Conservation (phyloP, 208 protist genomes). For the Lotmaria passim region DNA sequence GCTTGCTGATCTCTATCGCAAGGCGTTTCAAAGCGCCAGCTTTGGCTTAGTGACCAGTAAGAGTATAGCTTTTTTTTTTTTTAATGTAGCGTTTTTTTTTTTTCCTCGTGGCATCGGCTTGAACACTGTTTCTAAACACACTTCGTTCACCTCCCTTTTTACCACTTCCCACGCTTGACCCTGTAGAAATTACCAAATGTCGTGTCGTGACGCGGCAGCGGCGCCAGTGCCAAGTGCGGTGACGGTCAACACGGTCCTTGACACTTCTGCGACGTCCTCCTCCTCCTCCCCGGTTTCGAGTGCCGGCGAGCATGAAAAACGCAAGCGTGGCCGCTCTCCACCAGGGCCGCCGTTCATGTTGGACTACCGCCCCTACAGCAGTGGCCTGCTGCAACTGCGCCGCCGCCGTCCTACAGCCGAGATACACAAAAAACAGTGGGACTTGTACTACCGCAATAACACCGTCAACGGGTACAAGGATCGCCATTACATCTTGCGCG, state of each 20-base stretch:
- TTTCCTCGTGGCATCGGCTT: neutral
- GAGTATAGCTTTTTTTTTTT: neutral
- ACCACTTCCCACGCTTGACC: too few relatives aligned
- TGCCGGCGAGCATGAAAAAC: neutral
- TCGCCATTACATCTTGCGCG: slow-evolving; percentile 87
- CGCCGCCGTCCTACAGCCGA: slow-evolving; percentile 18
- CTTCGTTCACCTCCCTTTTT: neutral
- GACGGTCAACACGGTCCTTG: neutral
- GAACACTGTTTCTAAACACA: neutral
- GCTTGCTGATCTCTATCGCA: too few relatives aligned
- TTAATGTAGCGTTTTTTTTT: neutral
- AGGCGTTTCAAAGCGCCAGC: too few relatives aligned
- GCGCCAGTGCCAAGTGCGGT: neutral
- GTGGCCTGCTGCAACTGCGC: slow-evolving; percentile 43
- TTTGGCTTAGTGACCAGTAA: too few relatives aligned
- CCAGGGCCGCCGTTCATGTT: slow-evolving; percentile 66
- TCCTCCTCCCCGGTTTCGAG: neutral
- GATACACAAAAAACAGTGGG: slow-evolving; percentile 72
- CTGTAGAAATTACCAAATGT: too few relatives aligned
- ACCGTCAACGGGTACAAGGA: slow-evolving; percentile 90
- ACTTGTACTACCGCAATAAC: slow-evolving; percentile 92
- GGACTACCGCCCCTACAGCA: slow-evolving; percentile 84
- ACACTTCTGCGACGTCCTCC: too few relatives aligned
- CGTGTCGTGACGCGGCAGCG: neutral
- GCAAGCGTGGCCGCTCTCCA: slow-evolving; percentile 44